Base-by-base conservation (phyloP, 768 basidiomycete species). In the Mycena crocata region DNA sequence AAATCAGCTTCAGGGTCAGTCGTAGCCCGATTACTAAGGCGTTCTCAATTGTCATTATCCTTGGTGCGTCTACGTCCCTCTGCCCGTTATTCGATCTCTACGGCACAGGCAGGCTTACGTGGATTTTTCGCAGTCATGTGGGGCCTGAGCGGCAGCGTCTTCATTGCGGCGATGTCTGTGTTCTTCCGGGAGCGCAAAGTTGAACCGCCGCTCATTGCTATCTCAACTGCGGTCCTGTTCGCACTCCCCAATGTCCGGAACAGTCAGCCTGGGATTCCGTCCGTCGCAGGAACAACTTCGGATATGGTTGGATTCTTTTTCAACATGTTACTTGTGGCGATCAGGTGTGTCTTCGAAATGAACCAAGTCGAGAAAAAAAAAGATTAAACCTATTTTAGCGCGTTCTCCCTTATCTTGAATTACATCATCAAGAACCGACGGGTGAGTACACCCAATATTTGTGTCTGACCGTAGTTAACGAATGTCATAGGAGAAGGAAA, bases 211-310 rank as follows among this genome's bases (percentile, higher is more conserved):
- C 26, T 68, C 17, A 58, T 68, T 28, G 62, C 61, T 23, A 48
- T 68, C 45, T 62, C 59, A 9, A 68, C 61, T 5, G 62, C 62
- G 10, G 48, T 68, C 13, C 62, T 68, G 10, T 68, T 62, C 28
- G 62, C 66, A 3, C 31, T 68, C 10, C 66, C 66, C 19, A 68
- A 68, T 28, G 60, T 68, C 5, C 62, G 66, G 5, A 63, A 63
- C 48, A 63, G 62, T 32, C 66, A 68, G 42, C 66, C 66, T 4
- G 62, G 66, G 5, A 63, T 64, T 23, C 66, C 66, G 2, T 9
- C 37, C 17, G 45, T 50, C 13, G 62, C 66, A 1, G 66, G 66
- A 1, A 68, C 56, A 10, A 59, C 46, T 4, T 58, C 56, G 10
- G 64, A 65, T 24, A 65, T 57, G 64, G 44, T 65, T 2, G 49